Percentiles rank a stretch among this genome's conserved stretches.
These are phyloP conservation scores for Hygrophorus pudorinus DNA, from an alignment of 768 basidiomycete genomes.

Conservation along the genomic window DNA sequence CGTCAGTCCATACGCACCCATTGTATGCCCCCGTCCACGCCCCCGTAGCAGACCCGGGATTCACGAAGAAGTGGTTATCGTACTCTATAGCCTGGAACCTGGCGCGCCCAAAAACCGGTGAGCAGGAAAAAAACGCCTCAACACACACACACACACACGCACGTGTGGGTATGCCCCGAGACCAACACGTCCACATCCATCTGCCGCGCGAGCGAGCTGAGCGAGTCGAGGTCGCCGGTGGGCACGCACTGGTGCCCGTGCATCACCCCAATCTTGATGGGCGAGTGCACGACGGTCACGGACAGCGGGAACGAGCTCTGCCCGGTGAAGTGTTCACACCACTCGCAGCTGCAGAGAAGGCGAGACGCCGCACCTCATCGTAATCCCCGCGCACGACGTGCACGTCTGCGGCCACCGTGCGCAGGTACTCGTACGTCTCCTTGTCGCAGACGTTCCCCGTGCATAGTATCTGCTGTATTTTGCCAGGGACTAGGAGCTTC, in stretches of 20 bases:
- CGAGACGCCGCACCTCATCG: slow-evolving; percentile 77
- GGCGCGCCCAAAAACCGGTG: neutral
- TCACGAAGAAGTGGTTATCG: slow-evolving; percentile 88
- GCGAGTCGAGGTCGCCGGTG: slow-evolving; percentile 84
- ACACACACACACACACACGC: slow-evolving; percentile 18
- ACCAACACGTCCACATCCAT: slow-evolving; percentile 97
- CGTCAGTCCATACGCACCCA: slow-evolving; percentile 32
- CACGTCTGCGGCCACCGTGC: slow-evolving; percentile 90
- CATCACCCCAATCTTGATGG: slow-evolving; percentile 85
- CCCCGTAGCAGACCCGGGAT: slow-evolving; percentile 91
- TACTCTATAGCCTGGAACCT: slow-evolving; percentile 94
- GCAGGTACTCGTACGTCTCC: slow-evolving; percentile 94
- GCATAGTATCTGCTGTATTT: slow-evolving; percentile 96
- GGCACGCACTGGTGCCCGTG: slow-evolving; percentile 94
- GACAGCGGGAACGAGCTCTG: slow-evolving; percentile 75
- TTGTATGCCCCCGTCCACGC: slow-evolving; percentile 79
- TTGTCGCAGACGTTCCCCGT: slow-evolving; percentile 97
- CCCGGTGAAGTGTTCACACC: neutral
- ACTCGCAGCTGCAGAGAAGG: neutral
- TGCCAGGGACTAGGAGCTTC: slow-evolving; percentile 90
- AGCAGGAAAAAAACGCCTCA: too few species aligned
- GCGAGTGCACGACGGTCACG: slow-evolving; percentile 67
- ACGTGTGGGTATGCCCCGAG: slow-evolving; percentile 93
- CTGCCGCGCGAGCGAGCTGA: slow-evolving; percentile 80
- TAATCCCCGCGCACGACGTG: slow-evolving; percentile 90